These are phyloP conservation scores for Candida coquimbonensis DNA, from an alignment of 805 yeast species.

Conservation along the genomic window DNA sequence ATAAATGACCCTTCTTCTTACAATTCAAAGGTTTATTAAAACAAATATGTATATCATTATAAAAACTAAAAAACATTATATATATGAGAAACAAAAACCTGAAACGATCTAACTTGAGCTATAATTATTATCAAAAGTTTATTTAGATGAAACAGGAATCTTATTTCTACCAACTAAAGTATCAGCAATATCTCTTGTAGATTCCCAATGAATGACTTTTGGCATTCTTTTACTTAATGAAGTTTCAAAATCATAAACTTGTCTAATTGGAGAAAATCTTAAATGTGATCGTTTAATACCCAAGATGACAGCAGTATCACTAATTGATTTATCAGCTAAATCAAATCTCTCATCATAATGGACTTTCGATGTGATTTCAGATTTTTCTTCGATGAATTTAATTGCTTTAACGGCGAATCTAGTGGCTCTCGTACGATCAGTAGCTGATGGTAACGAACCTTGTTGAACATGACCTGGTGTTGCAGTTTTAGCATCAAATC, in stretches of 20 bases:
- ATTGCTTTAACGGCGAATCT: conserved; percentile 66
- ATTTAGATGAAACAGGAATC: conserved; percentile 3
- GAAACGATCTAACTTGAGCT: no score
- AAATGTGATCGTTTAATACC: conserved; percentile 79
- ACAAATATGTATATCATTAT: no score
- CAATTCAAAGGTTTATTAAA: no score
- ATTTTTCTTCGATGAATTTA: conserved; percentile 52
- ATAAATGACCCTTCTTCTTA: no score
- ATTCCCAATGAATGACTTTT: conserved; percentile 78
- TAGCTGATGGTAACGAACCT: conserved; percentile 71
- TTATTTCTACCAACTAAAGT: conserved; percentile 66
- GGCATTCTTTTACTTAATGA: conserved; percentile 80
- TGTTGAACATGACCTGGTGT: conserved; percentile 86
- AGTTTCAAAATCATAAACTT: conserved; percentile 82
- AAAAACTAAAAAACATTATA: no score
- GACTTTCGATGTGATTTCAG: conserved; percentile 35
- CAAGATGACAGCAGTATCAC: conserved; percentile 67
- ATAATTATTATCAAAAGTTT: no score
- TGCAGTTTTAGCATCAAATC: conserved; percentile 73
- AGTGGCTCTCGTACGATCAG: conserved; percentile 70
- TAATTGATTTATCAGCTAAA: conserved; percentile 29
- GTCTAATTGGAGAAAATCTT: conserved; percentile 64
- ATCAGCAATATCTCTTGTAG: conserved; percentile 71
- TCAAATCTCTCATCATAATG: conserved; percentile 37
- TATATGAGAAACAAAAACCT: no score